These are phyloP conservation scores for Corymbia calophylla DNA, from an alignment of 441 rosid genomes.

Conservation along the genomic window DNA sequence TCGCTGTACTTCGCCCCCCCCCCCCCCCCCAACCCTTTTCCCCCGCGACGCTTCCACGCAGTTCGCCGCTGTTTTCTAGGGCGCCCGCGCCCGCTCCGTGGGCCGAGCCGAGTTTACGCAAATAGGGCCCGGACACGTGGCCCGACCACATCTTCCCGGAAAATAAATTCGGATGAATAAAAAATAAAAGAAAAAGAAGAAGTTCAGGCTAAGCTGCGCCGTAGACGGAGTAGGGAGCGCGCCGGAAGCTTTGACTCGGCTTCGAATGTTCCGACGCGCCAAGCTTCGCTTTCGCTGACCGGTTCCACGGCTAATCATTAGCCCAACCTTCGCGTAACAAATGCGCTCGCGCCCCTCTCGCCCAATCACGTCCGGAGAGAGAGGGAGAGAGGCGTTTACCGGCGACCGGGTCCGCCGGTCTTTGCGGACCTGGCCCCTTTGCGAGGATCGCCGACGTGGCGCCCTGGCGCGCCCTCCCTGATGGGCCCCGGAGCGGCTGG, in stretches of 20 bases:
- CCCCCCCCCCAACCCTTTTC: no score
- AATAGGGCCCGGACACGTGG: neutral
- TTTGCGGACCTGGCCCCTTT: neutral
- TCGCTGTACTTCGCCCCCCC: neutral
- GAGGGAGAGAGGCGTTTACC: conserved; percentile 5
- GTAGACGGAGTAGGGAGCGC: neutral
- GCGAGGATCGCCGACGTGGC: neutral
- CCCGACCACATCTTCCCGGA: neutral
- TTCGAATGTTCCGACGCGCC: neutral
- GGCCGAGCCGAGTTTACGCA: neutral
- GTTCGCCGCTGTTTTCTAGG: neutral
- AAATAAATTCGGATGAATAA: neutral
- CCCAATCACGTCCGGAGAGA: conserved; percentile 21
- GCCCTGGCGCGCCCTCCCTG: neutral
- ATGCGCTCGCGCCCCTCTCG: neutral
- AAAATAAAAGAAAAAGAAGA: neutral
- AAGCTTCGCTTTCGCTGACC: conserved; percentile 43
- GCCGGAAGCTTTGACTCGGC: neutral
- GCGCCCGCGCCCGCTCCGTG: neutral
- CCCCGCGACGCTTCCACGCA: neutral
- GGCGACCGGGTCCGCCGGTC: conserved; percentile 20
- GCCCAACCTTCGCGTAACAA: conserved; percentile 33
- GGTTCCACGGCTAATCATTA: conserved; percentile 42
- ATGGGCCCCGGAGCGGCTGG: no score
- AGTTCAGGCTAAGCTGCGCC: neutral